Evolutionary conservation across 2,329 filamentous ascomycete species (phyloP).

Genomic region (Ascochyta pisi): DNA sequence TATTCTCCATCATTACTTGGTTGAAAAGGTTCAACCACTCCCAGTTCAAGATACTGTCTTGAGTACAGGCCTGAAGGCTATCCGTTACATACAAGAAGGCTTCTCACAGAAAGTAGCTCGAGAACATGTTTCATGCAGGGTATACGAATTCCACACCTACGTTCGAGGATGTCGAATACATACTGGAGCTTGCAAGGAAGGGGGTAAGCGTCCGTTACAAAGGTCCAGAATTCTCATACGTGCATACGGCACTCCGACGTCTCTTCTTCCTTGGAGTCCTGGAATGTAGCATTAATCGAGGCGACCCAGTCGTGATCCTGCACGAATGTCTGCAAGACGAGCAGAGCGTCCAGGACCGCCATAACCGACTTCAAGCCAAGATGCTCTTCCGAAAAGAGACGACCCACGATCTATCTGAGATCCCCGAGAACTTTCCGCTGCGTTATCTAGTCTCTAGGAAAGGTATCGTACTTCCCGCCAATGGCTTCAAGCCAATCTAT

Average conservation of each 20-base stretch:
- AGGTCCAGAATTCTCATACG: neutral
- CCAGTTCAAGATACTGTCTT: too few species aligned
- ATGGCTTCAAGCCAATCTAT: slow-evolving; percentile 10
- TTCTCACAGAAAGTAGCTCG: too few species aligned
- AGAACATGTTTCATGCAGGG: too few species aligned
- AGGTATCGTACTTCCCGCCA: neutral
- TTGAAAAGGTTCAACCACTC: too few species aligned
- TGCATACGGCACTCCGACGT: neutral
- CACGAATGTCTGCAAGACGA: slow-evolving; percentile 8
- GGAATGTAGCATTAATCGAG: neutral
- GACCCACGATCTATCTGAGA: neutral
- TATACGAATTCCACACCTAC: neutral
- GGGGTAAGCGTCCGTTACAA: neutral
- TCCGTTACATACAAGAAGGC: too few species aligned
- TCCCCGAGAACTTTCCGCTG: neutral
- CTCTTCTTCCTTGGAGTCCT: neutral
- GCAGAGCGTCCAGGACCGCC: neutral
- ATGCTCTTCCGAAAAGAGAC: neutral
- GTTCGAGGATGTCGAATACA: neutral
- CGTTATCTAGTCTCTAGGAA: neutral
- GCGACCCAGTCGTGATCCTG: neutral
- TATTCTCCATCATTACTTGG: too few species aligned
- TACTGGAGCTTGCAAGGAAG: neutral
- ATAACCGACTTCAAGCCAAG: slow-evolving; percentile 2
- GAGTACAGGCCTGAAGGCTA: too few species aligned